Evolutionary conservation across 2,329 filamentous ascomycete genomes (phyloP).

Genomic region (Colletotrichum eleusines): DNA sequence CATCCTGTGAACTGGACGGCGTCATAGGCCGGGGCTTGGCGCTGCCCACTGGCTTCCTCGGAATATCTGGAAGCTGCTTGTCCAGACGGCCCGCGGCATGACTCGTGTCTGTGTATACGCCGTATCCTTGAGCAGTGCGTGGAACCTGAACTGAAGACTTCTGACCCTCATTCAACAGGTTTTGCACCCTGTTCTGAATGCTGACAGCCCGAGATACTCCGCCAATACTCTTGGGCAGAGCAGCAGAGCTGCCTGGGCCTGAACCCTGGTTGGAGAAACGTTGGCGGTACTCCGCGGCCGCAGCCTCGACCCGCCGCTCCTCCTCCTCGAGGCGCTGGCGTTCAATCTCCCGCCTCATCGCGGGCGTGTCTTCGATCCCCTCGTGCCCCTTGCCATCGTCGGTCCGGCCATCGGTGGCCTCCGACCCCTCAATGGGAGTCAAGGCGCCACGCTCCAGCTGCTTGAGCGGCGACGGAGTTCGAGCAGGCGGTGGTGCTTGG

Average conservation of each 20-base stretch:
- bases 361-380: constrained; percentile 78
- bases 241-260: constrained; percentile 52
- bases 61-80: constrained; percentile 58
- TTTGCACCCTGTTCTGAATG: constrained; percentile 93
- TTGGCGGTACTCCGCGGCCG: constrained; percentile 87
- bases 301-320: constrained; percentile 88
- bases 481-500: constrained; percentile 50
- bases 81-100: constrained; percentile 52
- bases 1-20: constrained; percentile 42
- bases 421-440: constrained; percentile 81
- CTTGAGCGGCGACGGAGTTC: constrained; percentile 64
- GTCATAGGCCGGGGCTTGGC: constrained; percentile 49
- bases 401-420: constrained; percentile 75
- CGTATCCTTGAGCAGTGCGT: constrained; percentile 88
- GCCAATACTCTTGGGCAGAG: constrained; percentile 67
- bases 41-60: constrained; percentile 63
- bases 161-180: constrained; percentile 82
- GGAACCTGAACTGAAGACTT: constrained; percentile 68
- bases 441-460: constrained; percentile 63
- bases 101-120: constrained; percentile 78
- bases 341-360: constrained; percentile 91
- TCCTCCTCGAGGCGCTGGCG: constrained; percentile 84
- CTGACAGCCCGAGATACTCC: constrained; percentile 77
- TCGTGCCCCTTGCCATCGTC: constrained; percentile 75
- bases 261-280: constrained; percentile 71